Evolutionary conservation across 2,329 filamentous ascomycete species (phyloP).

Genomic region (Emergomyces africanus): DNA sequence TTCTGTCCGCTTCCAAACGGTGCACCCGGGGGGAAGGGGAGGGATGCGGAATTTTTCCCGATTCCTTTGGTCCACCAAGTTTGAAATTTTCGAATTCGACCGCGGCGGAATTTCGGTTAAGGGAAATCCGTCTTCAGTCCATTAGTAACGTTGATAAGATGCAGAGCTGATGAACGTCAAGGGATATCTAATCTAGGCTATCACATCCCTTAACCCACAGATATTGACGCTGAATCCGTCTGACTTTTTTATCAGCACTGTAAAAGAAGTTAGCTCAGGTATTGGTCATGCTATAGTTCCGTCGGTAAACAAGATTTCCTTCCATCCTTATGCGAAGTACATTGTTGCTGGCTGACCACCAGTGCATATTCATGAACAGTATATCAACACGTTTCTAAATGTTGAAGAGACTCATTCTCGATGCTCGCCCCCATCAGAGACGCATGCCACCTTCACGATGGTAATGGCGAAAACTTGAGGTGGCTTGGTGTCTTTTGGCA

Average conservation of each 20-base stretch:
- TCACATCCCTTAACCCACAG: slow-evolving; percentile 28
- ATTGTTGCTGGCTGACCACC: slow-evolving; percentile 3
- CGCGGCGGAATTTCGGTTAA: no score
- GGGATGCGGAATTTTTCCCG: slow-evolving; percentile 24
- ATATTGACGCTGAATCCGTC: slow-evolving; percentile 38
- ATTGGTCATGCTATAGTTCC: neutral
- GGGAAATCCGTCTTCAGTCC: slow-evolving; percentile 1
- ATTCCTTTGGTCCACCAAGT: slow-evolving; percentile 18
- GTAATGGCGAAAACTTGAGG: neutral
- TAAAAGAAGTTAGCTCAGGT: neutral
- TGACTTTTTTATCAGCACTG: slow-evolving; percentile 37
- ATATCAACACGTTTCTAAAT: neutral
- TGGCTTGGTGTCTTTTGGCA: no score
- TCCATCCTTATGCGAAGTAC: neutral
- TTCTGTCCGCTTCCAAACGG: no score
- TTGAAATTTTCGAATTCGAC: slow-evolving; percentile 25
- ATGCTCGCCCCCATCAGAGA: neutral
- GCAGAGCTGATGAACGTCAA: neutral
- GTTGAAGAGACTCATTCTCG: neutral
- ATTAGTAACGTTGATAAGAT: slow-evolving; percentile 6
- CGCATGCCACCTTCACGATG: neutral
- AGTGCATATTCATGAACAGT: neutral
- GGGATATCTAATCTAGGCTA: slow-evolving; percentile 28
- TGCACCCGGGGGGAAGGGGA: no score
- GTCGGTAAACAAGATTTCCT: neutral